Conservation (phyloP, 2,329 filamentous ascomycete genomes). For the Fusarium mangiferae region DNA sequence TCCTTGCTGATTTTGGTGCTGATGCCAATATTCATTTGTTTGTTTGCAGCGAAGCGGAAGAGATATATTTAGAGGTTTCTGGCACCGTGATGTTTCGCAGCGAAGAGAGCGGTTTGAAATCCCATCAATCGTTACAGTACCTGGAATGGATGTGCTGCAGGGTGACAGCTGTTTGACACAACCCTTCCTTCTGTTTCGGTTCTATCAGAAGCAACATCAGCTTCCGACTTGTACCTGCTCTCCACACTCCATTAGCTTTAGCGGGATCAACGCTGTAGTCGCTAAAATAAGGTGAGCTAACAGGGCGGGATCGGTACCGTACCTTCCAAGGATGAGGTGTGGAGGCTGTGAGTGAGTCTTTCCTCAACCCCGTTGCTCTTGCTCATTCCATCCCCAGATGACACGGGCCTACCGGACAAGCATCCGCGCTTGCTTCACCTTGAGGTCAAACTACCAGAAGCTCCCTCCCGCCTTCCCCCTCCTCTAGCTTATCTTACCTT, state of each 20-base stretch:
- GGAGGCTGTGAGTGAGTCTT: constrained; percentile 11
- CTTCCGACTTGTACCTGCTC: constrained; percentile 18
- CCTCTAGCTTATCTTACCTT: constrained; percentile 21
- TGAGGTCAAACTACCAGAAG: constrained; percentile 13
- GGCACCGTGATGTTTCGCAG: constrained; percentile 4
- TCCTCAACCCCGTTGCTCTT: constrained; percentile 17
- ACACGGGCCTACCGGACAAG: constrained; percentile 24
- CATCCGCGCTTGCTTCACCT: constrained; percentile 23
- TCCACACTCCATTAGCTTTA: constrained; percentile 7
- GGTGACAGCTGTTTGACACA: constrained; percentile 17
- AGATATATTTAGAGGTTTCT: background rate
- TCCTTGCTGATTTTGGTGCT: constrained; percentile 11
- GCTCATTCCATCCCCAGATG: constrained; percentile 31
- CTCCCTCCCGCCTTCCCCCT: constrained; percentile 25
- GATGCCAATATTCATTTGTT: background rate
- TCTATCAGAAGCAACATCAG: constrained; percentile 6
- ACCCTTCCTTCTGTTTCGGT: constrained; percentile 6
- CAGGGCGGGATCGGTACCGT: constrained; percentile 12
- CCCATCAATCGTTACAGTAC: background rate
- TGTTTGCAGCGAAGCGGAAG: background rate
- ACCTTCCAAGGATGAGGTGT: constrained; percentile 7
- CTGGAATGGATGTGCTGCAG: background rate
- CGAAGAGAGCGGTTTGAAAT: background rate
- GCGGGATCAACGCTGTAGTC: constrained; percentile 22
- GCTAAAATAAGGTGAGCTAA: constrained; percentile 30